Conservation (phyloP, 768 basidiomycete species). For the Baorangia bicolor region DNA sequence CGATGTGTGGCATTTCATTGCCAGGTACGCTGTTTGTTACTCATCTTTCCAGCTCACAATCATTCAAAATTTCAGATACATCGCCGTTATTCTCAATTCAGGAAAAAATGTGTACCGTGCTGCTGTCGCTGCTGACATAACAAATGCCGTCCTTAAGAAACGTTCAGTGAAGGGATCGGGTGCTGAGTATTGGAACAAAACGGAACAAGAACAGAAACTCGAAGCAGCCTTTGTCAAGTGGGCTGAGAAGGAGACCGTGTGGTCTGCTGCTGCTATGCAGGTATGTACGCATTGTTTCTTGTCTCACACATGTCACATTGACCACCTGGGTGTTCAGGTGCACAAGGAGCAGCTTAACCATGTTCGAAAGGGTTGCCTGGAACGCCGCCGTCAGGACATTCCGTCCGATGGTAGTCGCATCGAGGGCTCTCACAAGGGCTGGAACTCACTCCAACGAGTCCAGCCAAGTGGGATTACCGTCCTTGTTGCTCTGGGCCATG, state of each 20-base stretch:
- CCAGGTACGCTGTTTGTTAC: conserved; percentile 9
- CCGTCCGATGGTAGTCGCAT: conserved; percentile 28
- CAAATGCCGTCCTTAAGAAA: conserved; percentile 6
- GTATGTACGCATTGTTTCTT: background rate
- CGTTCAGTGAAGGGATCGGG: background rate
- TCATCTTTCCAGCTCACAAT: background rate
- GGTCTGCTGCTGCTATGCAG: conserved; percentile 20
- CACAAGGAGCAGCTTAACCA: conserved; percentile 29
- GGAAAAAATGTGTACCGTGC: conserved; percentile 3
- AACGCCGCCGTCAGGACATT: conserved; percentile 18
- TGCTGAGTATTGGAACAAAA: conserved; percentile 17
- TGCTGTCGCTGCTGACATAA: conserved; percentile 9
- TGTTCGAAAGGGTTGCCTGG: conserved; percentile 30
- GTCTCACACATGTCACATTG: too few relatives aligned
- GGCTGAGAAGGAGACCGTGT: conserved; percentile 8
- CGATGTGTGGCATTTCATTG: conserved; percentile 22
- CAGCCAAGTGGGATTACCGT: conserved; percentile 24
- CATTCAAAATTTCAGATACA: conserved; percentile 5
- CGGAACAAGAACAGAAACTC: conserved; percentile 19
- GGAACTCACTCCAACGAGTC: conserved; percentile 23
- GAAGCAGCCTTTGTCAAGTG: conserved; percentile 11
- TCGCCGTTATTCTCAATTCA: conserved; percentile 7
- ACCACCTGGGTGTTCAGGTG: conserved; percentile 15
- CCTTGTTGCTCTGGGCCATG: conserved; percentile 14
- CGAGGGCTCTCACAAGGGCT: conserved; percentile 30